Evolutionary conservation across 225 moss, liverwort and hornwort species (phyloP).

Genomic region (Rhytidiadelphus loreus): DNA sequence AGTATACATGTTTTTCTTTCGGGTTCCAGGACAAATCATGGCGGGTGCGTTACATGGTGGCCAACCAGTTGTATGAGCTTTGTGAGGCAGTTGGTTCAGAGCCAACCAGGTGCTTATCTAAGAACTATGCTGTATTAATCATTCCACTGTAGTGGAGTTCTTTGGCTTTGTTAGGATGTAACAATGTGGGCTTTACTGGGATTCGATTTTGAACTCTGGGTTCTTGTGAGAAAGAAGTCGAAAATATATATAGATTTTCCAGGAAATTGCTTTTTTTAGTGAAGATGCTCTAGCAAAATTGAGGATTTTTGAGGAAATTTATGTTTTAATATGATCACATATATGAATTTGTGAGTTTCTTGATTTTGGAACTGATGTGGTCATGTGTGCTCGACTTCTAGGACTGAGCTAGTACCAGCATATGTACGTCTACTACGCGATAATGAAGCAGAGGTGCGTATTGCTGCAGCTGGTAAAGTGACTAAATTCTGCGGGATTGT

Average conservation of each 20-base stretch:
- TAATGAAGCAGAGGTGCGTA: slow-evolving; percentile 96
- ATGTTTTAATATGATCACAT: not conserved
- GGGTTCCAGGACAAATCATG: slow-evolving; percentile 86
- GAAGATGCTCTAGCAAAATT: not conserved
- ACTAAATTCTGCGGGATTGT: slow-evolving; percentile 97
- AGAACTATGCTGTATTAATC: not conserved
- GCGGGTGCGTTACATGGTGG: slow-evolving; percentile 99
- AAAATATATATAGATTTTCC: not conserved
- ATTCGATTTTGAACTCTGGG: not conserved
- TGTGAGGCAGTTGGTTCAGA: slow-evolving; percentile 93
- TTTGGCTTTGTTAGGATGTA: not conserved
- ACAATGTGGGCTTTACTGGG: not conserved
- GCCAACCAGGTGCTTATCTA: slow-evolving; percentile 54
- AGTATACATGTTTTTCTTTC: not conserved
- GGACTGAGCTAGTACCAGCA: slow-evolving; percentile 89
- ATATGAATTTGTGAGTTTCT: not conserved
- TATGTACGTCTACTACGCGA: slow-evolving; percentile 85
- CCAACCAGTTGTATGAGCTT: slow-evolving; percentile 93
- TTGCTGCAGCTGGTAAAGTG: slow-evolving; percentile 95
- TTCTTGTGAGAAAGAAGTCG: not conserved
- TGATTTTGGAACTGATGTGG: not conserved
- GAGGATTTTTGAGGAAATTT: not conserved
- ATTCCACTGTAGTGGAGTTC: not conserved
- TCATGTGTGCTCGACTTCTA: slow-evolving; percentile 6
- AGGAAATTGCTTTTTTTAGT: not conserved